Percentiles rank a stretch among this genome's conserved stretches.
Evolutionary conservation across 116 monocot genomes (phyloP).

Genomic region (Papilionanthe hybrid): DNA sequence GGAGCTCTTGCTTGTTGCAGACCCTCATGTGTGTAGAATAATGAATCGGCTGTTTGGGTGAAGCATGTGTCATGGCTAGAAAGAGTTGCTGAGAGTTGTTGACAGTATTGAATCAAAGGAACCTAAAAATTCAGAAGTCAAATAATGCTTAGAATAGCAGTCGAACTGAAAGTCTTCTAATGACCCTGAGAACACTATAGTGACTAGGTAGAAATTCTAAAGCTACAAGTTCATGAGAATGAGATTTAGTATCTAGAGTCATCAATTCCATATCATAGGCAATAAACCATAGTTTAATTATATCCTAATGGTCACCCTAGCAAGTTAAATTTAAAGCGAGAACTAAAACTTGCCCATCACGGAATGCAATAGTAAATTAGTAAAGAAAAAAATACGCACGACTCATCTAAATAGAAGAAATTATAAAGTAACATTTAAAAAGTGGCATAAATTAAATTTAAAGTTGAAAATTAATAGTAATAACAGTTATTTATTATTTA

Average conservation of each 20-base stretch:
- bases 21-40: slow-evolving; percentile 85
- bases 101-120: slow-evolving; percentile 90
- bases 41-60: slow-evolving; percentile 92
- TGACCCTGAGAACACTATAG: neutral
- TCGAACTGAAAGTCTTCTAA: neutral
- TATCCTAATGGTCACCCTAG: neutral
- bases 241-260: neutral
- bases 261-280: neutral
- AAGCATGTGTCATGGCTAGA: slow-evolving; percentile 98
- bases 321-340: neutral
- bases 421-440: neutral
- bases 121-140: slow-evolving; percentile 42
- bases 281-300: neutral
- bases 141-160: neutral
- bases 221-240: neutral
- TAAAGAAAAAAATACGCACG: no score
- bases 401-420: neutral
- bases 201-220: neutral
- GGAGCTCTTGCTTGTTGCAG: slow-evolving; percentile 96
- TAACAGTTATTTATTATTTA: neutral
- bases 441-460: neutral
- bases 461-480: neutral
- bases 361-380: neutral
- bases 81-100: slow-evolving; percentile 83
- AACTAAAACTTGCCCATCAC: neutral